These are phyloP conservation scores for Alternaria ethzedia DNA, from an alignment of 2,329 filamentous ascomycete species.

Conservation along the genomic window DNA sequence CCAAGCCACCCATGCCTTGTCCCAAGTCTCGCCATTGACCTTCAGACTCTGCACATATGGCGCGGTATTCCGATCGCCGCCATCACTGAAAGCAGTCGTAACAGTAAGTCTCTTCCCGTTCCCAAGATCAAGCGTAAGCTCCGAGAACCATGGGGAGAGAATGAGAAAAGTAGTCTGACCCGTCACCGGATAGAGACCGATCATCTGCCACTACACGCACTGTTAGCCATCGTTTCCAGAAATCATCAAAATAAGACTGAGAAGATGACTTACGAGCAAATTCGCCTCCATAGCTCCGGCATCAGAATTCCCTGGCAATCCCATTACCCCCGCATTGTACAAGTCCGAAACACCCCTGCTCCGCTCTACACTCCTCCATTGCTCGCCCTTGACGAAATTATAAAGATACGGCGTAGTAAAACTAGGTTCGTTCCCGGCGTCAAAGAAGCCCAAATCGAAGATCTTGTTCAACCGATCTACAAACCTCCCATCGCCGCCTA, in stretches of 20 bases:
- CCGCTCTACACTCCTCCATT: conserved; percentile 65
- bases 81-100: conserved; percentile 52
- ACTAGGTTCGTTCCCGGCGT: conserved; percentile 71
- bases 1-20: conserved; percentile 70
- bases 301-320: conserved; percentile 74
- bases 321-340: conserved; percentile 60
- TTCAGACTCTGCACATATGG: conserved; percentile 70
- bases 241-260: not conserved
- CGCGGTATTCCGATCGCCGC: conserved; percentile 55
- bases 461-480: conserved; percentile 65
- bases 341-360: conserved; percentile 65
- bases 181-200: conserved; percentile 56
- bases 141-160: conserved; percentile 52
- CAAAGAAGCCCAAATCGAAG: conserved; percentile 65
- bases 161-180: conserved; percentile 73
- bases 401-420: conserved; percentile 74
- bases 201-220: conserved; percentile 38
- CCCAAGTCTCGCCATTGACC: conserved; percentile 69
- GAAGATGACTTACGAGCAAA: conserved; percentile 46
- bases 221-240: conserved; percentile 3
- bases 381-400: conserved; percentile 65
- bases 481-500: conserved; percentile 64
- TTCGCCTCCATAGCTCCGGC: conserved; percentile 77
- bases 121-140: conserved; percentile 66
- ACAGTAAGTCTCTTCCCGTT: conserved; percentile 62